Percentiles rank a stretch among this genome's conserved stretches.
Conservation (phyloP, 2,329 filamentous ascomycete species). For the Elsinoe arachidis region DNA sequence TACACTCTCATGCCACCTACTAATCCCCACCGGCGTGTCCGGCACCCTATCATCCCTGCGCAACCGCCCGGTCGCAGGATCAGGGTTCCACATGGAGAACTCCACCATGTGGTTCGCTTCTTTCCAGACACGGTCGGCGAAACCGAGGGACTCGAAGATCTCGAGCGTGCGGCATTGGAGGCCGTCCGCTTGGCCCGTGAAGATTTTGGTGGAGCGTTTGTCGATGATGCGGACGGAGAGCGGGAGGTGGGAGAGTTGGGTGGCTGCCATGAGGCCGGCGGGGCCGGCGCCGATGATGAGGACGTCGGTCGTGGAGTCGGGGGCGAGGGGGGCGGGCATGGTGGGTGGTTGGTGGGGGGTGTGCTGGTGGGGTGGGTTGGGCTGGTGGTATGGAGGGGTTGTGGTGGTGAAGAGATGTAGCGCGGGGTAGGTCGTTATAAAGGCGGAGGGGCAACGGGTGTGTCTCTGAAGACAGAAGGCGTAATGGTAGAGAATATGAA, state of each 20-base stretch:
- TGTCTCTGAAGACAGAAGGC: neutral
- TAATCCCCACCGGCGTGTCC: conserved; percentile 54
- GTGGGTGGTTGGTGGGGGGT: neutral
- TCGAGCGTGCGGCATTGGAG: conserved; percentile 60
- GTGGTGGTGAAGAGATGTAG: neutral
- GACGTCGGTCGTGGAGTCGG: conserved; percentile 7
- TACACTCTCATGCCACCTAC: conserved; percentile 56
- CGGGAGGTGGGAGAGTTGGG: conserved; percentile 40
- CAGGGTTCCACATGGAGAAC: conserved; percentile 54
- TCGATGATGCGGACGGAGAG: conserved; percentile 43
- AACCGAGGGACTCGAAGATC: conserved; percentile 64
- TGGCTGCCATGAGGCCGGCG: conserved; percentile 39
- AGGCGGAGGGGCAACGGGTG: neutral
- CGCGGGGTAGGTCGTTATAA: neutral
- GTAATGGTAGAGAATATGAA: neutral
- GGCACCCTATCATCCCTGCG: conserved; percentile 51
- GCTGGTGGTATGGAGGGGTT: neutral
- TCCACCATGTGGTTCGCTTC: conserved; percentile 63
- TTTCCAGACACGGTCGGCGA: conserved; percentile 55
- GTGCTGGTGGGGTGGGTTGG: neutral
- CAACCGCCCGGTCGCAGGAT: conserved; percentile 45
- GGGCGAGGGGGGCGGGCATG: neutral
- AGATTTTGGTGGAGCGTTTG: conserved; percentile 32
- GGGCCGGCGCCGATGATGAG: conserved; percentile 46
- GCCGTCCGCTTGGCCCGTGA: conserved; percentile 41